Percentiles rank a stretch among this genome's conserved stretches.
Evolutionary conservation across 1,284 basidiomycete species (phyloP).

Genomic region (Ceratobasidium sp.): DNA sequence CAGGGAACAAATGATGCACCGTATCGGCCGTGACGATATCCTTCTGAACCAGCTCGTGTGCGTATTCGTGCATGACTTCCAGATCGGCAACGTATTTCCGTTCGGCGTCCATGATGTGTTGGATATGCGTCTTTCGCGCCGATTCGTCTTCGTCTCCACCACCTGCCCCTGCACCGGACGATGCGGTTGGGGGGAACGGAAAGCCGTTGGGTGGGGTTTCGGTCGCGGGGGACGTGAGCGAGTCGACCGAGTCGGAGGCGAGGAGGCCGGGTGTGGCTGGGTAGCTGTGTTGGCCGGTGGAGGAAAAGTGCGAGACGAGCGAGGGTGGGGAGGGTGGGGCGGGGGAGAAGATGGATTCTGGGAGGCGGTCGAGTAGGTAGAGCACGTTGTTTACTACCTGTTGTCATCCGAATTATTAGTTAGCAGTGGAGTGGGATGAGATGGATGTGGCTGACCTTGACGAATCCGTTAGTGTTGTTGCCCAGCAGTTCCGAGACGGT

Average conservation of each 20-base stretch:
- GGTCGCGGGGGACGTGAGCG: constrained; percentile 57
- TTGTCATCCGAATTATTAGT: constrained; percentile 56
- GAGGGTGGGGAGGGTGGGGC: constrained; percentile 62
- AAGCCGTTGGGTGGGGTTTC: constrained; percentile 33
- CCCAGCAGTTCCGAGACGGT: constrained; percentile 89
- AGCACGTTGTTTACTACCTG: constrained; percentile 95
- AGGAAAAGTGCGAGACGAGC: constrained; percentile 42
- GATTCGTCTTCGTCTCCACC: constrained; percentile 71
- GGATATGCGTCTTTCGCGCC: constrained; percentile 82
- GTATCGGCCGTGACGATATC: constrained; percentile 70
- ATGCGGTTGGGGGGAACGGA: constrained; percentile 25
- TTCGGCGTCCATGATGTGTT: constrained; percentile 93
- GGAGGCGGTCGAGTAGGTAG: constrained; percentile 86
- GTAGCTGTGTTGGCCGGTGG: constrained; percentile 17
- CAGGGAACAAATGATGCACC: constrained; percentile 95
- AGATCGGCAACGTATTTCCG: constrained; percentile 98
- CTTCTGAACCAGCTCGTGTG: constrained; percentile 54
- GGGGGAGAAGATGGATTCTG: constrained; percentile 74
- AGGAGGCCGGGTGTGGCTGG: constrained; percentile 48
- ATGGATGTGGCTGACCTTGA: constrained; percentile 77
- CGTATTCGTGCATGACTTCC: constrained; percentile 90
- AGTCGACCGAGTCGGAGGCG: constrained; percentile 67
- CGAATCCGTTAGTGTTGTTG: constrained; percentile 91
- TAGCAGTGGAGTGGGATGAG: constrained; percentile 22
- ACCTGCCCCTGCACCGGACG: constrained; percentile 48